Evolutionary conservation across 2,329 filamentous ascomycete genomes (phyloP), one percentile per base, ranked within the genome.

Genomic region (Calonectria honghensis): DNA sequence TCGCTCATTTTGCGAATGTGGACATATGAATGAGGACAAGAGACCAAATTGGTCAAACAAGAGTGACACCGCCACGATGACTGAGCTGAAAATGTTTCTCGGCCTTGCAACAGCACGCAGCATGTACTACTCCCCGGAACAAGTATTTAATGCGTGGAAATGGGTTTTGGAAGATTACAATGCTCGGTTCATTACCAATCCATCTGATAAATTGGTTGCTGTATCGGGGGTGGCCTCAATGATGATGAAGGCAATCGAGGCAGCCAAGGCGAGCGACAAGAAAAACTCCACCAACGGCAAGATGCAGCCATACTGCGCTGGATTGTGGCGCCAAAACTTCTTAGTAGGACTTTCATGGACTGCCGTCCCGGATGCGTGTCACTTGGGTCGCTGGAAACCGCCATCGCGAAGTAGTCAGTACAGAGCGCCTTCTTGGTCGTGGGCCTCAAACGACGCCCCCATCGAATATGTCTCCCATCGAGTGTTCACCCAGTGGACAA

Each of bases 1-100:
- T 35, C 68, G 68, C 13, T 45, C 29, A 20, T 9, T 70, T 14
- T 70, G 68, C n/a, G 68, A 70, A 20, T 70, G 68, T n/a, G 68
- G 68, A 4, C 68, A 70, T 31, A 70, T 57, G 41, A 69, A 65
- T 24, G 63, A 65, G 41, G 63, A 65, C 18, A 65, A 48, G 29
- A 31, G 27, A 11, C 41, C 63, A 6, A 32, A 6, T 16, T 51
- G 20, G 41, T 14, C 9, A 35, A 32, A n/a, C 5, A 20, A 16
- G 31, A 66, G 31, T 32, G 31, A 51, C 1, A 13, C 31, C 1
- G 6, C 31, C n/a, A 51, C 27, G 16, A 11, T 66, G 9, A 65
- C 63, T 14, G 27, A 52, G 18, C 64, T 67, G 13, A 52, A 52
- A 67, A 67, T 52, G 64, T 37, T 32, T 13, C 48, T 67, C 0